These are phyloP conservation scores for Triglochin maritima DNA, from an alignment of 106 monocot genomes.

Conservation along the genomic window DNA sequence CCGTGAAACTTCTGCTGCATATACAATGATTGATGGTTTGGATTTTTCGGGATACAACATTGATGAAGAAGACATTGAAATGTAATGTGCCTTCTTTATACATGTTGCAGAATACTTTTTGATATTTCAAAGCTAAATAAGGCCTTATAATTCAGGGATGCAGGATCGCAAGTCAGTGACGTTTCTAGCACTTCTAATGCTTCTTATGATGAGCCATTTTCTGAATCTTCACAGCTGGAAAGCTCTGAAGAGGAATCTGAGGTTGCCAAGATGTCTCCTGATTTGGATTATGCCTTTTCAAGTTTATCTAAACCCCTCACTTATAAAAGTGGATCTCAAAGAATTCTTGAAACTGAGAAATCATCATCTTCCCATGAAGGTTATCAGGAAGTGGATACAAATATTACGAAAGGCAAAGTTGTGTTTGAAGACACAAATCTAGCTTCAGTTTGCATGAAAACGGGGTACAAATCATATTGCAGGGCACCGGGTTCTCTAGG, in stretches of 20 bases:
- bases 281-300: constrained; percentile 5
- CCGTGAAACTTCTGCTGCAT: constrained; percentile 1
- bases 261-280: background rate
- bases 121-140: background rate
- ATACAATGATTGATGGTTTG: constrained; percentile 13
- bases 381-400: background rate
- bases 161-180: constrained; percentile 30
- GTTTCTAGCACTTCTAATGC: constrained; percentile 32
- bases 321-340: constrained; percentile 12
- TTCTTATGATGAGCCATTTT: constrained; percentile 30
- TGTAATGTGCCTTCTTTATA: constrained; percentile 16
- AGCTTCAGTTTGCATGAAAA: constrained; percentile 7
- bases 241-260: constrained; percentile 36
- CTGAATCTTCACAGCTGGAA: constrained; percentile 38
- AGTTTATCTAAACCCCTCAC: constrained; percentile 17
- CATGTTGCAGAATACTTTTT: background rate
- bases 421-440: constrained; percentile 8
- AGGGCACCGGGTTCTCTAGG: constrained; percentile 1
- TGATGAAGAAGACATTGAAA: constrained; percentile 10
- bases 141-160: constrained; percentile 21
- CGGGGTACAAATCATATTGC: background rate
- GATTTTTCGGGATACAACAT: constrained; percentile 2
- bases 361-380: constrained; percentile 1
- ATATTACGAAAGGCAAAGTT: background rate
- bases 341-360: constrained; percentile 12